A percentile compares a stretch with the other conserved stretches of the same genome.
These are phyloP conservation scores for Ceratobasidium sp. DNA, from an alignment of 1,284 basidiomycete genomes.

Conservation along the genomic window DNA sequence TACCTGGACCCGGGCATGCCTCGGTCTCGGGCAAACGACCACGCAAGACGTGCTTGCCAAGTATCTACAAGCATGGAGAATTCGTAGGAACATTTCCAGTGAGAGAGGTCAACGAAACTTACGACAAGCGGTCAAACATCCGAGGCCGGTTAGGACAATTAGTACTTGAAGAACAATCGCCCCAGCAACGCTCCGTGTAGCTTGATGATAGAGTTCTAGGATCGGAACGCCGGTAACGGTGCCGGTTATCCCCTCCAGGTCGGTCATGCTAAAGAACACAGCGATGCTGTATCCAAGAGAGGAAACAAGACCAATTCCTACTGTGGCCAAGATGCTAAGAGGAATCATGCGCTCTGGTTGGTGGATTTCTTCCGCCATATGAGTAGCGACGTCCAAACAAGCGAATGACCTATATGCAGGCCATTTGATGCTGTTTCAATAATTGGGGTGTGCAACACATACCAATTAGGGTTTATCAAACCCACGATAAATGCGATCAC, in stretches of 20 bases:
- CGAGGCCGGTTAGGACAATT: constrained; percentile 13
- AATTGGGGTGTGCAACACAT: neutral
- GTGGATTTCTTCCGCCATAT: constrained; percentile 35
- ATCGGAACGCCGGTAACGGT: constrained; percentile 26
- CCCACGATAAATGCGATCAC: constrained; percentile 35
- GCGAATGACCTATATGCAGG: constrained; percentile 28
- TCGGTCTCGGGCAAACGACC: constrained; percentile 33
- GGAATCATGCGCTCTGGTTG: constrained; percentile 35
- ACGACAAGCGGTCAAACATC: constrained; percentile 36
- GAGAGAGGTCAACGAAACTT: neutral
- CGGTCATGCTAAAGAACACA: constrained; percentile 34
- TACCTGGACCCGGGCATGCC: constrained; percentile 34
- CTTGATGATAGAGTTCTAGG: constrained; percentile 30
- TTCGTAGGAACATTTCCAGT: neutral
- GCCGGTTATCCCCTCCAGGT: neutral
- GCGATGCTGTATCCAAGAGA: constrained; percentile 22
- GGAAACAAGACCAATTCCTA: constrained; percentile 22
- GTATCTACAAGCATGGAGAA: constrained; percentile 19
- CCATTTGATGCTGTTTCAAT: neutral
- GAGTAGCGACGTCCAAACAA: constrained; percentile 31
- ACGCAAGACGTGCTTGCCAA: constrained; percentile 35
- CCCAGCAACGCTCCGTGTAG: constrained; percentile 14
- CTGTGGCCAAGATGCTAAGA: constrained; percentile 23
- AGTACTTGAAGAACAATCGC: constrained; percentile 18
- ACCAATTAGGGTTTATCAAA: constrained; percentile 24